These are phyloP conservation scores for Carex kokanica DNA, from an alignment of 176 grass and related monocot genomes.

Conservation along the genomic window DNA sequence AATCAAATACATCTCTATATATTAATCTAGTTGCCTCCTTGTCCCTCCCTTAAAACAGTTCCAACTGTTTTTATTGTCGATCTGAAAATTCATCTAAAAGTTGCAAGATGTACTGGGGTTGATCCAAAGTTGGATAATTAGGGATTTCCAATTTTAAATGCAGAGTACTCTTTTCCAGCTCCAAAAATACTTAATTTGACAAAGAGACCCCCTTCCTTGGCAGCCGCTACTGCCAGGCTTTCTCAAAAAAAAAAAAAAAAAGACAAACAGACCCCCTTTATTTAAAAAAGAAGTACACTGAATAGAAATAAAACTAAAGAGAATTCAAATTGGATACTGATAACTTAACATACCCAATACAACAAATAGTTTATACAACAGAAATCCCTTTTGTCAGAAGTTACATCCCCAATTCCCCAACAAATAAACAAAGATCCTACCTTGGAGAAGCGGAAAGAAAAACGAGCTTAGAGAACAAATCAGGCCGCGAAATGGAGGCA, in stretches of 20 bases:
- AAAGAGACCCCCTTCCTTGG: too few species aligned
- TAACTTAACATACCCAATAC: neutral
- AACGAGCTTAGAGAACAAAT: conserved; percentile 91
- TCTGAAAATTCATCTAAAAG: neutral
- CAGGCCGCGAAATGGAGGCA: conserved; percentile 82
- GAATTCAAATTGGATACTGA: neutral
- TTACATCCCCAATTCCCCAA: neutral
- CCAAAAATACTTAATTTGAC: neutral
- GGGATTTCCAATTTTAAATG: neutral
- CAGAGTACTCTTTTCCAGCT: neutral
- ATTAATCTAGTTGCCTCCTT: neutral
- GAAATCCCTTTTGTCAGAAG: neutral
- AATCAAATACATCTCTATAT: neutral
- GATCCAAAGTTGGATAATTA: neutral
- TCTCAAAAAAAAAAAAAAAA: too few species aligned
- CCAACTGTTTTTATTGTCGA: neutral
- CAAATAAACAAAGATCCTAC: conserved; percentile 8
- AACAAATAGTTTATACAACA: neutral
- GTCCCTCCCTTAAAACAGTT: neutral
- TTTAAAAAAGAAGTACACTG: neutral
- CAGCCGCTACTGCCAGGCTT: too few species aligned
- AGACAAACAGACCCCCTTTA: neutral
- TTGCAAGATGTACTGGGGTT: neutral
- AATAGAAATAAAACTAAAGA: neutral
- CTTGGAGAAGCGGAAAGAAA: conserved; percentile 75